phyloP scores from a whole-genome alignment of 2,329 filamentous ascomycete genomes.

The Xylariaceae sp. region DNA sequence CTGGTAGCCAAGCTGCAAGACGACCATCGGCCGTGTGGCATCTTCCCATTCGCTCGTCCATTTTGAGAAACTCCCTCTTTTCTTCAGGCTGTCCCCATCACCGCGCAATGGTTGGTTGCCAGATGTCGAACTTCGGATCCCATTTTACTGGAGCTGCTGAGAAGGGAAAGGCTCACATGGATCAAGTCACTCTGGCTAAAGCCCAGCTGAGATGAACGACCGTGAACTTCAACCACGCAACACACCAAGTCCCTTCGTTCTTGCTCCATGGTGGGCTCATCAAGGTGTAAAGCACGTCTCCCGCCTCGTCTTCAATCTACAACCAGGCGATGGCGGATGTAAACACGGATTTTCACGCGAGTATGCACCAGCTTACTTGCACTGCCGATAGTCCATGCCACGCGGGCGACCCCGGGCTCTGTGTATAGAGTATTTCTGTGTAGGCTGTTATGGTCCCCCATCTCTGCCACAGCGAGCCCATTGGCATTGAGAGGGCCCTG shows the following conservation, averaged over 20 bases:
- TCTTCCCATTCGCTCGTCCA: slow-evolving; percentile 26
- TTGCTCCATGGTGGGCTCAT: slow-evolving; percentile 5
- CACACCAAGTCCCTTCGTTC: too few relatives aligned
- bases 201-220: slow-evolving; percentile 15
- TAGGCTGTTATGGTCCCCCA: too few relatives aligned
- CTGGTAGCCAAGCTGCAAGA: slow-evolving; percentile 20
- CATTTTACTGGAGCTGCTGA: slow-evolving; percentile 11
- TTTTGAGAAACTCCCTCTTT: slow-evolving; percentile 18
- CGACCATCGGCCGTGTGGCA: slow-evolving; percentile 30
- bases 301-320: slow-evolving; percentile 8
- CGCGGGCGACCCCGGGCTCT: too few relatives aligned
- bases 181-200: slow-evolving; percentile 18
- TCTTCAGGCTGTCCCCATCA: slow-evolving; percentile 16
- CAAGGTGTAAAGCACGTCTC: slow-evolving; percentile 4
- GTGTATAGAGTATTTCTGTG: too few relatives aligned
- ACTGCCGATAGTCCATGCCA: too few relatives aligned
- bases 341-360: too few relatives aligned
- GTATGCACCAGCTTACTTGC: too few relatives aligned
- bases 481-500: too few relatives aligned
- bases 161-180: slow-evolving; percentile 20
- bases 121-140: slow-evolving; percentile 7
- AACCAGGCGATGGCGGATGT: too few relatives aligned
- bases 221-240: neutral
- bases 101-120: slow-evolving; percentile 22
- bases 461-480: too few relatives aligned